Percentiles rank a stretch among this genome's conserved stretches.
Conservation (phyloP, 352 stramenopile species). For the Globisporangium middletonii region DNA sequence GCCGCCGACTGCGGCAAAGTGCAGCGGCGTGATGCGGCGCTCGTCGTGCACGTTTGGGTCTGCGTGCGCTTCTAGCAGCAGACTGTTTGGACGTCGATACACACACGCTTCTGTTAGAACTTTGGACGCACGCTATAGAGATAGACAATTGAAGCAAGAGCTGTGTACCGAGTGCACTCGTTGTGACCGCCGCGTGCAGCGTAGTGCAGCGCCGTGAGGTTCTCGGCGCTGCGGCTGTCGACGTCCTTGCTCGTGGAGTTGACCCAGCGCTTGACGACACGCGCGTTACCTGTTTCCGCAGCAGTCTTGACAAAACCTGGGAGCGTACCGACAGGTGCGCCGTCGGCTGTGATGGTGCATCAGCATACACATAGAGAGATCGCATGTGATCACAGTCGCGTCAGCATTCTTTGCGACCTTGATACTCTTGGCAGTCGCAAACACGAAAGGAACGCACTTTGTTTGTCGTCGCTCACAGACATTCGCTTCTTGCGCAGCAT, state of each 20-base stretch:
- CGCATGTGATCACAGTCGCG: neutral
- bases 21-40: slow-evolving; percentile 63
- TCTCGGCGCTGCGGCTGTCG: slow-evolving; percentile 63
- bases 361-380: neutral
- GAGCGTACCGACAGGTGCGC: slow-evolving; percentile 29
- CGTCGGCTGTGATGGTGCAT: slow-evolving; percentile 15
- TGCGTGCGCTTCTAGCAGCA: slow-evolving; percentile 50
- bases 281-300: slow-evolving; percentile 64
- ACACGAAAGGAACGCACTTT: slow-evolving; percentile 16
- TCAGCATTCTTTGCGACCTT: neutral
- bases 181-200: slow-evolving; percentile 68
- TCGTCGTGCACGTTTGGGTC: slow-evolving; percentile 75
- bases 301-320: slow-evolving; percentile 61
- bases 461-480: slow-evolving; percentile 36
- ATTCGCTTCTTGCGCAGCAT: slow-evolving; percentile 64
- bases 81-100: slow-evolving; percentile 11
- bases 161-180: slow-evolving; percentile 52
- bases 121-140: neutral
- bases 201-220: slow-evolving; percentile 79
- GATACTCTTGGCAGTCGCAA: neutral
- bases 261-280: slow-evolving; percentile 79
- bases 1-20: slow-evolving; percentile 61
- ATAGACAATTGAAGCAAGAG: neutral
- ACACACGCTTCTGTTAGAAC: neutral
- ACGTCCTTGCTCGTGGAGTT: slow-evolving; percentile 61